Evolutionary conservation across 371 early-diverging fungal species (phyloP), one percentile per base, ranked within the genome.

Genomic region (Mortierella sp.): DNA sequence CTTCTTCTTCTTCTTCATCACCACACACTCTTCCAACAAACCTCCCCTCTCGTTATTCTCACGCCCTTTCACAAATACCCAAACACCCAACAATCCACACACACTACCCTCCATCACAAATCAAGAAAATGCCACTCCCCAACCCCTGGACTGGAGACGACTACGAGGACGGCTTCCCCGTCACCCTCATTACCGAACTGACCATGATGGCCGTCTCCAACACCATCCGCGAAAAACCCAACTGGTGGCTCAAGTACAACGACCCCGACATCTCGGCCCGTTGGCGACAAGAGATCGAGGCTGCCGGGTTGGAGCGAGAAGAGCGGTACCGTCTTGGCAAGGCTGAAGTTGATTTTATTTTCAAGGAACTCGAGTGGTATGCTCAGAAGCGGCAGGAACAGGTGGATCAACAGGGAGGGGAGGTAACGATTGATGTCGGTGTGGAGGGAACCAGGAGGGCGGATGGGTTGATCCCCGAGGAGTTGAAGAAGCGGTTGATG

Each of bases 361-460:
- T 90, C 51, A 79, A 83, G 48, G 90, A 90, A 84, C 84, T 90
- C 56, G 77, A 70, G 1, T 88, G 80, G 76, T 86, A 82, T 56
- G 88, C 82, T 0, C 44, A 82, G 16, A 82, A 81, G 35, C 86
- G 88, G 38, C 75, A 49, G 60, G 41, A 80, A 24, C 58, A 87
- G 72, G 63, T 78, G 58, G 58, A 75, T 74, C 24, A 32, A 14
- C 24, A 32, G 21, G 74, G 79, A 65, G 7, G 58, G 76, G 21
- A 55, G 29, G 60, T 60, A 3, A 71, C 77, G 4, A 81, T 81
- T 65, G 81, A 81, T 60, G 14, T 27, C 12, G 83, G 81, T 10
- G 88, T 89, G 18, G 89, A 91, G 54, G 82, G 87, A 10, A 90
- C 90, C 10, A 88, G 88, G 72, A n/a, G 83, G 12, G 72, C 87